Base-by-base conservation (phyloP, 169 alveolate genomes). In the Eimeria falciformis region DNA sequence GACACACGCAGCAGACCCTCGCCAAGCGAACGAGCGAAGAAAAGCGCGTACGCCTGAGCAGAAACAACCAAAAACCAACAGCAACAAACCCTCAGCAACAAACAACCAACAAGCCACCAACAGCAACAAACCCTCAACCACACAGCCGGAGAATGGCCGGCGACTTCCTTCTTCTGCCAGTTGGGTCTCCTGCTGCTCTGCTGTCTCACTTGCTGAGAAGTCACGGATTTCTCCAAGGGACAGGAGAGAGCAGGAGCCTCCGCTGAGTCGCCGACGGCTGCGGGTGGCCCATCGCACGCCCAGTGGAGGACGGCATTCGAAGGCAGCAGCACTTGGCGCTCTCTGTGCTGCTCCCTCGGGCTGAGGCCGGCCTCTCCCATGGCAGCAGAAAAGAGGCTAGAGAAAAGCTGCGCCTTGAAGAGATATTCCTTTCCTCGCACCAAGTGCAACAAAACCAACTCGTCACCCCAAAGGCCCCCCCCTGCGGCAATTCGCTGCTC, bases 401-500 rank as follows among this genome's bases (percentile, higher is more conserved):
- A 65, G 21, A 84, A 23, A 43, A 86, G 56, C 58, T 86, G 78
- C 50, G 58, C 92, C 65, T 71, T 68, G 47, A 27, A 69, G 6
- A 86, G 75, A 43, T 86, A 86, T 77, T 69, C 92, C 5, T 29
- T 4, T 14, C 92, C 92, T 46, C 55, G n/a, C 9, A 73, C 84
- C 14, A 86, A 78, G 46, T 69, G 47, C 50, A 47, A 71, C 43
- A n/a, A n/a, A n/a, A n/a, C n/a, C n/a, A n/a, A n/a, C n/a, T n/a
- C n/a, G n/a, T n/a, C n/a, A n/a, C n/a, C n/a, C n/a, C n/a, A n/a
- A n/a, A n/a, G n/a, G n/a, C n/a, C n/a, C 37, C 14, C 17, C 7
- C 73, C 73, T n/a, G 12, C 73, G 7, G 25, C 14, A 29, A n/a
- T n/a, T 14, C 73, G 17, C 73, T 62, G 14, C 0, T 62, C 40